phyloP scores from a whole-genome alignment of 2,329 filamentous ascomycete genomes.

The Fusarium chaquense region DNA sequence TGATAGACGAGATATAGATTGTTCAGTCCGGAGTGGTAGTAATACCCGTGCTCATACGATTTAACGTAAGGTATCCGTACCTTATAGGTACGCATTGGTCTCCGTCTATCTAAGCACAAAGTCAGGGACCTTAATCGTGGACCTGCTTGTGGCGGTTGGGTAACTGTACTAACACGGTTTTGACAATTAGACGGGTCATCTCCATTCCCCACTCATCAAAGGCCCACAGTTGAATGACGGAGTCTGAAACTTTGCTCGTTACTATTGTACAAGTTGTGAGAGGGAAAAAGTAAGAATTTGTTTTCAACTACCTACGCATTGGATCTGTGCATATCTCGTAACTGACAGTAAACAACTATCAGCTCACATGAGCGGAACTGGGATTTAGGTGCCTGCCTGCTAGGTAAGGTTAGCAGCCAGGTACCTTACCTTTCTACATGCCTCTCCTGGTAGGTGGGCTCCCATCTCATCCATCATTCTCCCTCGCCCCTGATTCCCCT shows the following conservation, averaged over 20 bases:
- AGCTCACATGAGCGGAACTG: not conserved
- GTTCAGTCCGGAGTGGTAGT: not conserved
- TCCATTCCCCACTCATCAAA: not conserved
- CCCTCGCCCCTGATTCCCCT: constrained; percentile 33
- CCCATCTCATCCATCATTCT: constrained; percentile 10
- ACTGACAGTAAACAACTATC: not conserved
- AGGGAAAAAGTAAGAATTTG: not conserved
- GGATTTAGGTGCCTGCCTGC: no score
- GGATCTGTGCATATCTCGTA: not conserved
- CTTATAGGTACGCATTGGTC: no score
- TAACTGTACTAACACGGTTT: not conserved
- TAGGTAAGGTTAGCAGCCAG: no score
- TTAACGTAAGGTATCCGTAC: no score
- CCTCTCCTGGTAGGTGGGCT: not conserved
- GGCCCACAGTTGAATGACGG: not conserved
- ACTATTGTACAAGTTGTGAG: not conserved
- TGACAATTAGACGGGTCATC: not conserved
- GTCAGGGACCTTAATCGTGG: not conserved
- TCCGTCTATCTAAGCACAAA: not conserved
- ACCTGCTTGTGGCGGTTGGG: not conserved
- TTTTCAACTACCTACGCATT: not conserved
- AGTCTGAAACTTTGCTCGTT: not conserved
- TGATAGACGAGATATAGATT: not conserved
- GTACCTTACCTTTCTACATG: no score
- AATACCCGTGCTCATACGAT: not conserved